phyloP scores from a whole-genome alignment of 371 early-diverging fungal genomes.

The Syncephalis plumigaleata region DNA sequence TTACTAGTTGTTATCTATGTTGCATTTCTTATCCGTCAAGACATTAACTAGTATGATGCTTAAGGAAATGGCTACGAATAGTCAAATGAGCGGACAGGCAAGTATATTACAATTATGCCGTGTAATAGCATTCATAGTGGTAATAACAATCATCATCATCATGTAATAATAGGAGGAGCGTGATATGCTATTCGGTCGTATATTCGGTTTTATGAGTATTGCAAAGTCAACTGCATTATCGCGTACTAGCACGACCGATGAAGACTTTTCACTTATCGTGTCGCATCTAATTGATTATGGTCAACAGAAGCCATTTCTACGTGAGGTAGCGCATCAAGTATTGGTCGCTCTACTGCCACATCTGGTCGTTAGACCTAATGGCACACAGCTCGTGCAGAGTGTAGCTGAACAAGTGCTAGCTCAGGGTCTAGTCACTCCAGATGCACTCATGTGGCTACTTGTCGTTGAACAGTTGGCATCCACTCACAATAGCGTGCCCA shows the following conservation, averaged over 20 bases:
- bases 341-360: slow-evolving; percentile 38
- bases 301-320: slow-evolving; percentile 50
- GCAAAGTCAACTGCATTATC: slow-evolving; percentile 60
- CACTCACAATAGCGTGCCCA: too few relatives aligned
- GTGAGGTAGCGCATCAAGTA: slow-evolving; percentile 54
- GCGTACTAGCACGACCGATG: slow-evolving; percentile 35
- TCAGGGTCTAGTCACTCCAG: too few relatives aligned
- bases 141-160: too few relatives aligned
- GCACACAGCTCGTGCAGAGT: too few relatives aligned
- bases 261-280: slow-evolving; percentile 44
- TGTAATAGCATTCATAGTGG: too few relatives aligned
- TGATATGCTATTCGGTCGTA: slow-evolving; percentile 75
- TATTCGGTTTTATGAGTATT: slow-evolving; percentile 74
- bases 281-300: slow-evolving; percentile 45
- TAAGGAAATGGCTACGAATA: slow-evolving; percentile 1
- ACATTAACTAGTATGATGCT: slow-evolving; percentile 1
- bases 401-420: too few relatives aligned
- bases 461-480: too few relatives aligned
- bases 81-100: slow-evolving; percentile 9
- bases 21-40: slow-evolving; percentile 13
- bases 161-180: slow-evolving; percentile 84
- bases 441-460: too few relatives aligned
- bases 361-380: too few relatives aligned
- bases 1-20: slow-evolving; percentile 18
- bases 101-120: too few relatives aligned